These are phyloP conservation scores for Colletotrichum nymphaeae DNA, from an alignment of 2,329 filamentous ascomycete genomes.

Conservation along the genomic window DNA sequence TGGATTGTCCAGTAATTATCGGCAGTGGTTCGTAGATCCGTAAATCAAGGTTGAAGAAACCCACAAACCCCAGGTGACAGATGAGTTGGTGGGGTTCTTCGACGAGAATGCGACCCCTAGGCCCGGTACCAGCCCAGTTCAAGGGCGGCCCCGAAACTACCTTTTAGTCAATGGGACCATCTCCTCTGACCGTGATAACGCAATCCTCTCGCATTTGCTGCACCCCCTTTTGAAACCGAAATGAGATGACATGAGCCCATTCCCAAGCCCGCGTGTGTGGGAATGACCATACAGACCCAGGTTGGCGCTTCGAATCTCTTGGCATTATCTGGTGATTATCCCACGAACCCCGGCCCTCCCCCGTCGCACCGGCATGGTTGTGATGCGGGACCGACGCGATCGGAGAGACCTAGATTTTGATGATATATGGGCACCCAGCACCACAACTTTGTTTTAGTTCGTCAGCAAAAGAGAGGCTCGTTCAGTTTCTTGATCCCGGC, in stretches of 20 bases:
- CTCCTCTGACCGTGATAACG: neutral
- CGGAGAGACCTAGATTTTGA: neutral
- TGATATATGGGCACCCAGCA: conserved; percentile 4
- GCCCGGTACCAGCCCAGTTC: conserved; percentile 20
- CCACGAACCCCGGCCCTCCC: neutral
- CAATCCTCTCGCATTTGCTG: neutral
- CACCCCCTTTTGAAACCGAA: conserved; percentile 27
- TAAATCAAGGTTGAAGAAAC: conserved; percentile 12
- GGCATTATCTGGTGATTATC: neutral
- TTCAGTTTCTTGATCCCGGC: conserved; percentile 22
- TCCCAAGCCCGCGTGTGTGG: conserved; percentile 27
- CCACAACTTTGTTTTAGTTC: neutral
- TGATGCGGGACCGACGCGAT: neutral
- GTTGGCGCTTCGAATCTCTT: conserved; percentile 25
- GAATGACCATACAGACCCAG: conserved; percentile 19
- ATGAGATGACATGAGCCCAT: conserved; percentile 35
- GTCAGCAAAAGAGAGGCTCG: neutral
- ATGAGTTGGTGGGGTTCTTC: neutral
- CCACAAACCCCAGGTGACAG: neutral
- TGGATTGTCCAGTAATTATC: neutral
- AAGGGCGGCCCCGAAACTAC: conserved; percentile 20
- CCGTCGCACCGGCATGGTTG: neutral
- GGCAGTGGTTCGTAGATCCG: conserved; percentile 21
- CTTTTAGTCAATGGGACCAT: conserved; percentile 14
- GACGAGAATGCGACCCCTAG: neutral